Evolutionary conservation across 345 rosid genomes (phyloP).

Genomic region (Sonneratia caseolaris): DNA sequence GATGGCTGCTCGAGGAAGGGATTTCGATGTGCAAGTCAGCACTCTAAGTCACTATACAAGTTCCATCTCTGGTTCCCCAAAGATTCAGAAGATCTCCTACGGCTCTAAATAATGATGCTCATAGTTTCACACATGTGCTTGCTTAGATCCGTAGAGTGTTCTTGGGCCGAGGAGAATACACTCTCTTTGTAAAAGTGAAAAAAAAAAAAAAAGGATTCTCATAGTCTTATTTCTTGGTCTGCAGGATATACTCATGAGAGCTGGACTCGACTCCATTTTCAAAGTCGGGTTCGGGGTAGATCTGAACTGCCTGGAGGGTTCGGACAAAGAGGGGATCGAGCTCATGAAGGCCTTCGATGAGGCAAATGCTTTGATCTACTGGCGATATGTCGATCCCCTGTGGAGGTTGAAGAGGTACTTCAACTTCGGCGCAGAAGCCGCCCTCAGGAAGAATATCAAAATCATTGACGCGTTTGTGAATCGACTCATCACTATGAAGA

Average conservation of each 20-base stretch:
- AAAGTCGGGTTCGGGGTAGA: conserved; percentile 80
- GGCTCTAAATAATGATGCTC: too few relatives aligned
- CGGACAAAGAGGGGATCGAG: conserved; percentile 29
- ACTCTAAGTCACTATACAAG: too few relatives aligned
- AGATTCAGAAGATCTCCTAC: too few relatives aligned
- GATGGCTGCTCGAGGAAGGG: conserved; percentile 18
- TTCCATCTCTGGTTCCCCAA: too few relatives aligned
- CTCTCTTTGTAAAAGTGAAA: too few relatives aligned
- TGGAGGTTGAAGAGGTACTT: conserved; percentile 58
- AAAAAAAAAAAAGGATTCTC: background rate
- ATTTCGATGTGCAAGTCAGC: conserved; percentile 65
- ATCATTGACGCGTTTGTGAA: conserved; percentile 39
- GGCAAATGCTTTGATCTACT: conserved; percentile 33
- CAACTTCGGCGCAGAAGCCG: conserved; percentile 47
- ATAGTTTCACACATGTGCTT: too few relatives aligned
- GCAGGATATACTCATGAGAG: conserved; percentile 61
- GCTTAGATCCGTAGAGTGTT: too few relatives aligned
- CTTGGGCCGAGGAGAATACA: too few relatives aligned
- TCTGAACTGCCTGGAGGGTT: conserved; percentile 44
- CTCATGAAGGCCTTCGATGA: conserved; percentile 75
- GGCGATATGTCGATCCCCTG: conserved; percentile 50
- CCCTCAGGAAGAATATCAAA: conserved; percentile 36
- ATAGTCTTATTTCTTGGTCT: background rate
- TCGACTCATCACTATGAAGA: conserved; percentile 37
- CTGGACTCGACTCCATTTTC: conserved; percentile 59